A percentile compares a stretch with the other conserved stretches of the same genome.
Conservation (phyloP, 164 flowering plant species). For the Nymphaea colorata region DNA sequence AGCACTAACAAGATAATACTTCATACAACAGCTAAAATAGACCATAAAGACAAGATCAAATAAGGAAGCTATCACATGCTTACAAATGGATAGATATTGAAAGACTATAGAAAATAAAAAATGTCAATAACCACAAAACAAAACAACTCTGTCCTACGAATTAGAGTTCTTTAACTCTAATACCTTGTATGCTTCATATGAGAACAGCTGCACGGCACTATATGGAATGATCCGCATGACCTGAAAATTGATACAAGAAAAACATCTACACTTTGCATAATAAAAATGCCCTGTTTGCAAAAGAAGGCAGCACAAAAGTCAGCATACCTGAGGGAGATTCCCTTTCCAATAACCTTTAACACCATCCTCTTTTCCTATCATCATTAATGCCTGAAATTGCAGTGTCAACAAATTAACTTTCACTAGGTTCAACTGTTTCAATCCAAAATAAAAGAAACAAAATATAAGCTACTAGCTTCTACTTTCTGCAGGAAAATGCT, state of each 20-base stretch:
- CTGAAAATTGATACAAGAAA: constrained; percentile 17
- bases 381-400: constrained; percentile 47
- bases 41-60: too few species aligned
- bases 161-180: neutral
- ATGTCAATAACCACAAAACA: neutral
- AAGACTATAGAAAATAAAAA: neutral
- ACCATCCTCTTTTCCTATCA: constrained; percentile 83
- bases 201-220: constrained; percentile 85
- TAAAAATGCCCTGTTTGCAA: neutral
- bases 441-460: too few species aligned
- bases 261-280: neutral
- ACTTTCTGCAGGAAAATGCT: too few species aligned
- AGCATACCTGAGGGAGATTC: constrained; percentile 84
- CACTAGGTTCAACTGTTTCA: too few species aligned
- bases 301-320: neutral
- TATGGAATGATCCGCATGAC: constrained; percentile 86
- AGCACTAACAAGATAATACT: too few species aligned
- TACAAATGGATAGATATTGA: too few species aligned
- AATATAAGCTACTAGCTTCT: too few species aligned
- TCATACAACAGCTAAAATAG: too few species aligned
- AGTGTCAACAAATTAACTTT: neutral
- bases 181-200: constrained; percentile 92
- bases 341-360: constrained; percentile 97
- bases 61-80: too few species aligned
- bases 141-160: neutral